Evolutionary conservation across 2,329 filamentous ascomycete species (phyloP).

Genomic region (Tolypocladium inflatum): DNA sequence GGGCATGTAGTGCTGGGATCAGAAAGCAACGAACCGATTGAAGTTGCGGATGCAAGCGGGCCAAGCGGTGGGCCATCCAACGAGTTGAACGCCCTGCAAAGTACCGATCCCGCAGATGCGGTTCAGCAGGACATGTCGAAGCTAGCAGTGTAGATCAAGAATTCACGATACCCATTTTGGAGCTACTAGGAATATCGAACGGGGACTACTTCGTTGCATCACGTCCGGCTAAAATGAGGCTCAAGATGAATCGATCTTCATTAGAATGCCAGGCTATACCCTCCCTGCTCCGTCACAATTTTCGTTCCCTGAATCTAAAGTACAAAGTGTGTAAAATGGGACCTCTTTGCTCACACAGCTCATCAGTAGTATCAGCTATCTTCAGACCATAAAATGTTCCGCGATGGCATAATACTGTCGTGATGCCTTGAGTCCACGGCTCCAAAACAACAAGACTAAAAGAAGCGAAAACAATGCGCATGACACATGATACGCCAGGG

Average conservation of each 20-base stretch:
- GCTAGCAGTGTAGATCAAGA: constrained; percentile 13
- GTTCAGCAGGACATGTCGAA: constrained; percentile 19
- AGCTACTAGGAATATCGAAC: background rate
- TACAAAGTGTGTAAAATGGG: constrained; percentile 28
- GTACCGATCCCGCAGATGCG: background rate
- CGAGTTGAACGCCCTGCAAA: background rate
- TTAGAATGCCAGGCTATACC: constrained; percentile 11
- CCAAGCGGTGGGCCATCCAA: background rate
- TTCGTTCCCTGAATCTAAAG: constrained; percentile 24
- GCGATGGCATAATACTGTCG: constrained; percentile 18
- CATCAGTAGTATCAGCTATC: constrained; percentile 22
- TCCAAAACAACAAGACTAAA: constrained; percentile 8
- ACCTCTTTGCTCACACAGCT: constrained; percentile 15
- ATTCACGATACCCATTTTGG: constrained; percentile 12
- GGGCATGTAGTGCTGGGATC: background rate
- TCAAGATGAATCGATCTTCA: constrained; percentile 10
- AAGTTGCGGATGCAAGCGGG: background rate
- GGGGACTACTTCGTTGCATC: background rate
- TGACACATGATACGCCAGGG: constrained; percentile 1
- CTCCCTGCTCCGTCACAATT: constrained; percentile 12
- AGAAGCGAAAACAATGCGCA: background rate
- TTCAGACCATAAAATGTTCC: constrained; percentile 26
- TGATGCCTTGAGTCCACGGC: constrained; percentile 9
- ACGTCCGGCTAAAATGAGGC: background rate
- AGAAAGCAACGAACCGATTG: background rate